A percentile compares a stretch with the other conserved stretches of the same genome.
Evolutionary conservation across 2,329 filamentous ascomycete genomes (phyloP).

Genomic region (Penicillium sp.): DNA sequence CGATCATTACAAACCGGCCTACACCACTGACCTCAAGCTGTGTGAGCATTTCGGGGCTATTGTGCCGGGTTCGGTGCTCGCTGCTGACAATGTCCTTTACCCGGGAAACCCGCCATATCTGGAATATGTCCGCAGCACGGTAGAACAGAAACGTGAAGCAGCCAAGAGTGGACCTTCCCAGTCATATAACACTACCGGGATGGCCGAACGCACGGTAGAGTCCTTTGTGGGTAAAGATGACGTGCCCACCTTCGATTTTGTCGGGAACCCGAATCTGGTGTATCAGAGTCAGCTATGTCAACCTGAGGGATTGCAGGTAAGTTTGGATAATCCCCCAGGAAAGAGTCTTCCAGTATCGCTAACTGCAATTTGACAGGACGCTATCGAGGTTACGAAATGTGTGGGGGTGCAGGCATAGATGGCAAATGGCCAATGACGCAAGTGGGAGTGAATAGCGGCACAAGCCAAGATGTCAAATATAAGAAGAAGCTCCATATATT

Average conservation of each 20-base stretch:
- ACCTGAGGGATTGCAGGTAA: constrained; percentile 28
- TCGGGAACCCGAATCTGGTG: constrained; percentile 61
- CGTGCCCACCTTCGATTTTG: constrained; percentile 16
- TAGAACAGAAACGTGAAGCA: constrained; percentile 58
- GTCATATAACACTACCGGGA: constrained; percentile 16
- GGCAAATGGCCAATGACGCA: background rate
- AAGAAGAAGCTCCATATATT: background rate
- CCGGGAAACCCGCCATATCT: constrained; percentile 47
- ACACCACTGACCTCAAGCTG: constrained; percentile 70
- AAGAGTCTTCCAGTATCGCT: background rate
- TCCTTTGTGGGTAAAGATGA: constrained; percentile 22
- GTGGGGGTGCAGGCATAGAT: constrained; percentile 24
- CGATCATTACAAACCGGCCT: constrained; percentile 75
- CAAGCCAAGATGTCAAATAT: background rate
- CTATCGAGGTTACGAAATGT: constrained; percentile 33
- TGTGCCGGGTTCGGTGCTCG: constrained; percentile 48
- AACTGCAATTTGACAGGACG: constrained; percentile 22
- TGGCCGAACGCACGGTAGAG: constrained; percentile 13
- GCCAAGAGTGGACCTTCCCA: constrained; percentile 18
- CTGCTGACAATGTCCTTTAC: constrained; percentile 45
- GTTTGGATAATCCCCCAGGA: constrained; percentile 1
- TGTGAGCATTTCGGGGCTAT: constrained; percentile 69
- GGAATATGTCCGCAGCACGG: constrained; percentile 64
- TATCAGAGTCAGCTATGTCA: constrained; percentile 59
- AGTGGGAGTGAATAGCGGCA: background rate